phyloP scores from a whole-genome alignment of 176 grass and related monocot species.

The Canna indica region DNA sequence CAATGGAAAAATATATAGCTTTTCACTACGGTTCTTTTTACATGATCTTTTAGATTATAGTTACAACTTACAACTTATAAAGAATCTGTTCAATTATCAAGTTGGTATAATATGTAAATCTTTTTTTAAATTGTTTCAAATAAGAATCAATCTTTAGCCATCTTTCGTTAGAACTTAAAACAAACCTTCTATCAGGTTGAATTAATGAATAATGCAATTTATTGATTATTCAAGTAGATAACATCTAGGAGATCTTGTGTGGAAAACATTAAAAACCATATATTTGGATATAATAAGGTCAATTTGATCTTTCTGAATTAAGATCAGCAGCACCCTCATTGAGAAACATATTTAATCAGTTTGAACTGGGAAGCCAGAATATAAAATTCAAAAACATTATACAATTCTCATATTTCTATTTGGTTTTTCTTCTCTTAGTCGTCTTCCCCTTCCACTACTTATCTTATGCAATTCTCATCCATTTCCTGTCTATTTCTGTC shows the following conservation, averaged over 20 bases:
- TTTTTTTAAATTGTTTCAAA: not conserved
- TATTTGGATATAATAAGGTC: not conserved
- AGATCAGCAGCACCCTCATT: not conserved
- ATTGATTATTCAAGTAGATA: not conserved
- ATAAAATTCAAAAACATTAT: not conserved
- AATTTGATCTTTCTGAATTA: not conserved
- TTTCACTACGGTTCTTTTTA: not conserved
- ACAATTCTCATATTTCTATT: not conserved
- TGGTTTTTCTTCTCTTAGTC: not conserved
- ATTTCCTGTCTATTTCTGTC: not conserved
- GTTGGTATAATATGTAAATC: not conserved
- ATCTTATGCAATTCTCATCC: not conserved
- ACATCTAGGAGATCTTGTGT: not conserved
- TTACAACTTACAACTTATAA: too few relatives aligned
- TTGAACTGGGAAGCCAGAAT: not conserved
- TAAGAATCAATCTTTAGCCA: not conserved
- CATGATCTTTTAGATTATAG: not conserved
- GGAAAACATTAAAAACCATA: not conserved
- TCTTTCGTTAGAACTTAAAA: not conserved
- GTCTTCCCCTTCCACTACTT: not conserved
- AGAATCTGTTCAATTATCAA: not conserved
- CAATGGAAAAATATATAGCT: not conserved
- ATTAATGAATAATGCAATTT: not conserved
- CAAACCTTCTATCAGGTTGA: not conserved
- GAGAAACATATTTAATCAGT: not conserved